A percentile compares a stretch with the other conserved stretches of the same genome.
Evolutionary conservation across 257 asterid genomes (phyloP).

Genomic region (Scutellaria barbata): DNA sequence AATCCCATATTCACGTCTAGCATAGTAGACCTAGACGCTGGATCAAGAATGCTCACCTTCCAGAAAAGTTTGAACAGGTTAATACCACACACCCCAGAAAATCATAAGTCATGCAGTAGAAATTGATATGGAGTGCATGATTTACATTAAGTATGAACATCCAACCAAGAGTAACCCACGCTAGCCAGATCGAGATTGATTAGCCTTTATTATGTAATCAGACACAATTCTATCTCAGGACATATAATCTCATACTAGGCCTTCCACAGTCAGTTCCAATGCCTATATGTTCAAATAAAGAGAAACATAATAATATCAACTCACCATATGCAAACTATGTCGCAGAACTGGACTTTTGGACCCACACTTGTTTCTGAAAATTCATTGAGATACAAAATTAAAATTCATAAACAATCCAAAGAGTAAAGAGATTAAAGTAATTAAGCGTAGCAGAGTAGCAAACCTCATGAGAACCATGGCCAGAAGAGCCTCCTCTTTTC

Average conservation of each 20-base stretch:
- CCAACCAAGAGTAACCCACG: no score
- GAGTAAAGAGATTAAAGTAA: slow-evolving; percentile 6
- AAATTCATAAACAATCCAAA: slow-evolving; percentile 12
- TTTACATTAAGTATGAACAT: no score
- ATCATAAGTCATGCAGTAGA: neutral
- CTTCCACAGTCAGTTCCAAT: neutral
- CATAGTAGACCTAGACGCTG: neutral
- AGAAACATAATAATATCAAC: slow-evolving; percentile 32
- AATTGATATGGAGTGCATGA: neutral
- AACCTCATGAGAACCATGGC: slow-evolving; percentile 72
- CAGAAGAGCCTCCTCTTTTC: slow-evolving; percentile 72
- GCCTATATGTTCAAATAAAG: slow-evolving; percentile 6
- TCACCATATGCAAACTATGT: slow-evolving; percentile 67
- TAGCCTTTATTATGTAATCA: no score
- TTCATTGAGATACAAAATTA: slow-evolving; percentile 17
- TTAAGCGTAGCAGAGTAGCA: slow-evolving; percentile 34
- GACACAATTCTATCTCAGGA: neutral
- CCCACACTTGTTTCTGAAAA: slow-evolving; percentile 95
- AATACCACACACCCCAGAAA: slow-evolving; percentile 1
- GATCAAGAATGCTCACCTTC: neutral
- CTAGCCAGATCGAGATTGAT: no score
- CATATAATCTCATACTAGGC: no score
- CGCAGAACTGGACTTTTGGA: slow-evolving; percentile 90
- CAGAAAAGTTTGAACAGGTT: neutral
- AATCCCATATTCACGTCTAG: slow-evolving; percentile 2